phyloP scores from a whole-genome alignment of 148 eudicot genomes.

The Bassia scoparia region DNA sequence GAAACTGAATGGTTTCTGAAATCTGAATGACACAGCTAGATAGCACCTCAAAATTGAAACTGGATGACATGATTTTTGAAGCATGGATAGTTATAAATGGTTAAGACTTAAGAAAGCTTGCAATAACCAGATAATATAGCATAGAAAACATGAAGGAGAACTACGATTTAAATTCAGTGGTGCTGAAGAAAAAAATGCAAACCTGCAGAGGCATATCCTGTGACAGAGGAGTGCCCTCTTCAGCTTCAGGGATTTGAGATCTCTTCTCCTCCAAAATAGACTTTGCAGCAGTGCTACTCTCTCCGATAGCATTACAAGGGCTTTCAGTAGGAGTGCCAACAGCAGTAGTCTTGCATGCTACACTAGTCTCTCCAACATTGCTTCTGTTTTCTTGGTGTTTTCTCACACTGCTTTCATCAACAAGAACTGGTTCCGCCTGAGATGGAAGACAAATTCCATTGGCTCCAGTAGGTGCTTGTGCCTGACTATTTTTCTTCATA shows the following conservation, averaged over 20 bases:
- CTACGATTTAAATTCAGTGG: not conserved
- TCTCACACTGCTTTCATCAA: slow-evolving; percentile 9
- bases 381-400: slow-evolving; percentile 19
- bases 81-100: not conserved
- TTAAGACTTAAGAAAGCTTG: not conserved
- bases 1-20: not conserved
- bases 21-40: not conserved
- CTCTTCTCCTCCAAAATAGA: slow-evolving; percentile 29
- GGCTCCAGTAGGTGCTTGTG: slow-evolving; percentile 1
- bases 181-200: slow-evolving; percentile 2
- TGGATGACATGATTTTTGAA: not conserved
- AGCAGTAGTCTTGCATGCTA: slow-evolving; percentile 17
- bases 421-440: slow-evolving; percentile 17
- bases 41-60: not conserved
- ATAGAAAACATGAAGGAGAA: slow-evolving; percentile 7
- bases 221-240: slow-evolving; percentile 20
- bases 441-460: slow-evolving; percentile 8
- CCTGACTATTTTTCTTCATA: slow-evolving; percentile 15
- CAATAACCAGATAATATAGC: not conserved
- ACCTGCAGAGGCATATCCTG: slow-evolving; percentile 22
- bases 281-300: slow-evolving; percentile 13
- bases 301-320: slow-evolving; percentile 33
- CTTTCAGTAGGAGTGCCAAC: slow-evolving; percentile 14
- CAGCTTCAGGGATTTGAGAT: slow-evolving; percentile 25
- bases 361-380: slow-evolving; percentile 23